phyloP scores from a whole-genome alignment of 345 rosid species.

The Ceriops tagal region DNA sequence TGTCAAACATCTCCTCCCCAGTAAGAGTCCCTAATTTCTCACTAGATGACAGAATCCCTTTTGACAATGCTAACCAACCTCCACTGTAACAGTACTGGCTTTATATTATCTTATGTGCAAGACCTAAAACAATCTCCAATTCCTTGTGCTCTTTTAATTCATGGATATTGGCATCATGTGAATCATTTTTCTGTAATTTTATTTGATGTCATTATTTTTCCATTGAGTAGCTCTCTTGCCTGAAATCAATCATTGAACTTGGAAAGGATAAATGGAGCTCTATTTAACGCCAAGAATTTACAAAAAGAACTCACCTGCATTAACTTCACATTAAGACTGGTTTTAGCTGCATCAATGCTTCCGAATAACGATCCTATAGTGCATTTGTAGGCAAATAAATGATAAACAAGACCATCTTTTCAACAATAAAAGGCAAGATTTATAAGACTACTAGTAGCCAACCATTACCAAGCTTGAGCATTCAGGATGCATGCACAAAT shows the following conservation, averaged over 20 bases:
- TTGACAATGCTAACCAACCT: no score
- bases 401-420: conserved; percentile 13
- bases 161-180: no score
- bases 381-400: conserved; percentile 13
- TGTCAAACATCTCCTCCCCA: no score
- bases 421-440: conserved; percentile 1
- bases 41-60: no score
- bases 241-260: conserved; percentile 3
- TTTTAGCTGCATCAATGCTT: conserved; percentile 64
- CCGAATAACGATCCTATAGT: conserved; percentile 83
- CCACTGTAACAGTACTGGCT: no score
- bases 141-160: neutral
- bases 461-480: neutral
- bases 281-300: conserved; percentile 1
- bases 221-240: conserved; percentile 1
- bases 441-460: neutral
- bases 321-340: conserved; percentile 61
- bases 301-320: conserved; percentile 60
- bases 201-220: neutral
- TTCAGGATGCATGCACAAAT: neutral
- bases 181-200: no score
- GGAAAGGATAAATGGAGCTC: neutral
- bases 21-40: no score
- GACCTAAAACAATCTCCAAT: no score
- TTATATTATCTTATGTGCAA: no score